phyloP scores from a whole-genome alignment of 2,329 filamentous ascomycete genomes.

The Zymoseptoria tritici region DNA sequence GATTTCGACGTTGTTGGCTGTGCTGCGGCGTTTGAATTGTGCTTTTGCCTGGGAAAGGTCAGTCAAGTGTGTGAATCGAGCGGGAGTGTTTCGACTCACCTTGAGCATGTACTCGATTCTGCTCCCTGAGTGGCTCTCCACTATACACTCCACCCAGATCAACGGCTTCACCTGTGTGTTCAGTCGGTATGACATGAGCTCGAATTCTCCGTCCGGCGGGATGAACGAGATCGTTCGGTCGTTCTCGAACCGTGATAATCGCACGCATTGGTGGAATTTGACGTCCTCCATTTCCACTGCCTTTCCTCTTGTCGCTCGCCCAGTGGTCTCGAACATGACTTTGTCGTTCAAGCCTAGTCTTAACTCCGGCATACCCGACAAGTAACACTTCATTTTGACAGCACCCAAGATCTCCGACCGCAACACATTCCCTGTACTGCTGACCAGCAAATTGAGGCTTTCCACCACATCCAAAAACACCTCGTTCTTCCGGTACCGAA shows the following conservation, averaged over 20 bases:
- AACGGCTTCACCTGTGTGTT: conserved; percentile 98
- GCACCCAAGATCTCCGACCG: conserved; percentile 94
- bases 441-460: conserved; percentile 90
- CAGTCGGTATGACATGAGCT: conserved; percentile 98
- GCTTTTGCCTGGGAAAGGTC: conserved; percentile 60
- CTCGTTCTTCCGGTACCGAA: conserved; percentile 98
- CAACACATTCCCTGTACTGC: conserved; percentile 86
- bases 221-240: conserved; percentile 98
- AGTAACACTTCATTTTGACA: conserved; percentile 99
- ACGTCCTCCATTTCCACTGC: conserved; percentile 99
- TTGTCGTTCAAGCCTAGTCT: conserved; percentile 95
- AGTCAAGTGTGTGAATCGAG: too few species aligned
- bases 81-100: conserved; percentile 30
- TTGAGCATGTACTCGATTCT: conserved; percentile 99
- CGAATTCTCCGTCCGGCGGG: conserved; percentile 95
- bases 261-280: conserved; percentile 98
- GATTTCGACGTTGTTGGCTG: conserved; percentile 98
- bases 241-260: conserved; percentile 93
- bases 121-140: conserved; percentile 90
- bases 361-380: conserved; percentile 96
- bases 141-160: conserved; percentile 97
- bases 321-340: conserved; percentile 98
- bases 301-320: conserved; percentile 86
- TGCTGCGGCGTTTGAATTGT: conserved; percentile 95
- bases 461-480: conserved; percentile 98